Conservation (phyloP, 352 stramenopile species). For the Pelagophyceae sp. region DNA sequence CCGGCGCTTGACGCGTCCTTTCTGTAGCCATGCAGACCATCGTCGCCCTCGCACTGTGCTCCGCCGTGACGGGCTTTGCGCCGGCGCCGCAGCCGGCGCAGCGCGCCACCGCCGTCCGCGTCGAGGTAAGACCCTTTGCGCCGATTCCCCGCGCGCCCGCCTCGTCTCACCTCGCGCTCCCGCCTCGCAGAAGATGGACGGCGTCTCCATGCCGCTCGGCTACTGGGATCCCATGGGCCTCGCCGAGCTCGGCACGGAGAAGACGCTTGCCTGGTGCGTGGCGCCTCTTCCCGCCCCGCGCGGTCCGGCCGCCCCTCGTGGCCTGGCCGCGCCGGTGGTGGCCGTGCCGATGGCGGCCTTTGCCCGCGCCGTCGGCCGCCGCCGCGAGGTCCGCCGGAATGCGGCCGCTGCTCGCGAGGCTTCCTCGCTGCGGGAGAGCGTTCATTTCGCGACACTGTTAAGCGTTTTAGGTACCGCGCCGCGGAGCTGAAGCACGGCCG, state of each 20-base stretch:
- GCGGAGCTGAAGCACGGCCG: constrained; percentile 37
- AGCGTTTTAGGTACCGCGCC: constrained; percentile 4
- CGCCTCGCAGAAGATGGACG: not conserved
- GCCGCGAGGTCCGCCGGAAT: too few species aligned
- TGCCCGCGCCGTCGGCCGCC: too few species aligned
- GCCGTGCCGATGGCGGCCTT: too few species aligned
- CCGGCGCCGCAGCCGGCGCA: not conserved
- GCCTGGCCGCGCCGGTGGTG: too few species aligned
- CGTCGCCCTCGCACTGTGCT: not conserved
- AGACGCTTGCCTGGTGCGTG: constrained; percentile 52
- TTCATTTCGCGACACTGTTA: too few species aligned
- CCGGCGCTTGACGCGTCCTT: too few species aligned
- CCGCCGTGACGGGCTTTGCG: not conserved
- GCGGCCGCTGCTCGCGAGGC: too few species aligned
- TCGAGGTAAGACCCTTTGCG: not conserved
- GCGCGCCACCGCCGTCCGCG: not conserved
- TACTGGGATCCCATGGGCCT: constrained; percentile 48
- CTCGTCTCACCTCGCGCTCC: not conserved
- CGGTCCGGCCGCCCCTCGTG: too few species aligned
- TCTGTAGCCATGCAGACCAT: too few species aligned
- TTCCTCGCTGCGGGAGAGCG: too few species aligned
- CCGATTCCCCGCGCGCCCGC: not conserved
- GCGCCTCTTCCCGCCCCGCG: too few species aligned
- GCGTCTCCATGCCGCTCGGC: not conserved
- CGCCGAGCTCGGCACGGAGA: constrained; percentile 44